Evolutionary conservation across 2,329 filamentous ascomycete species (phyloP).

Genomic region (Stagonosporopsis chrysanthemi): DNA sequence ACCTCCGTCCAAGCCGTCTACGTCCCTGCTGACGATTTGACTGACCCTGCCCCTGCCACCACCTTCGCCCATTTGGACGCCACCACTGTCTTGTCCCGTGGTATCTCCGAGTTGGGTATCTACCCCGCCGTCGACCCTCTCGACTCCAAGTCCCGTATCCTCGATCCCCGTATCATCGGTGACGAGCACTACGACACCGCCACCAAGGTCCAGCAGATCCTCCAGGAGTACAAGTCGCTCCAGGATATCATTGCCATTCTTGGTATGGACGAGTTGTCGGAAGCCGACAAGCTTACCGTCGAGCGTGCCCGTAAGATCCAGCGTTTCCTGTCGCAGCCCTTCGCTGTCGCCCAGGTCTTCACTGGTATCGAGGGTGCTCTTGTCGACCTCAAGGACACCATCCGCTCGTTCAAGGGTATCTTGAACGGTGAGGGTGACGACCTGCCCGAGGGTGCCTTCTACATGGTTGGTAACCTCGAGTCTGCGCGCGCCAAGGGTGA

Average conservation of each 20-base stretch:
- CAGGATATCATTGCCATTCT: constrained; percentile 99
- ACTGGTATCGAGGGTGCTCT: constrained; percentile 95
- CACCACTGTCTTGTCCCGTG: constrained; percentile 99
- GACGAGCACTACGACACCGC: constrained; percentile 97
- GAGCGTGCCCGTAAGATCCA: constrained; percentile 99
- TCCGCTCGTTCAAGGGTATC: constrained; percentile 96
- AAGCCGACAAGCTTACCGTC: constrained; percentile 99
- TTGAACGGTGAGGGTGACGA: constrained; percentile 93
- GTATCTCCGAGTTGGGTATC: constrained; percentile 99
- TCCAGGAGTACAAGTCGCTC: constrained; percentile 99
- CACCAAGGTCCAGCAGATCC: constrained; percentile 96
- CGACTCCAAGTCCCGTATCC: constrained; percentile 99
- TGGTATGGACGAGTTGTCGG: constrained; percentile 99
- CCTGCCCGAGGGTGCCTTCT: constrained; percentile 92
- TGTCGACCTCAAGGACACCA: constrained; percentile 98
- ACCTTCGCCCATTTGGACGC: constrained; percentile 99
- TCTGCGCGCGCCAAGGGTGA: constrained; percentile 96
- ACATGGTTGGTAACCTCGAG: constrained; percentile 98
- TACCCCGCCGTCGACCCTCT: constrained; percentile 99
- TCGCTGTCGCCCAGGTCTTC: constrained; percentile 88
- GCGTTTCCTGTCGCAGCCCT: constrained; percentile 99
- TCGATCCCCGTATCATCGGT: constrained; percentile 98
- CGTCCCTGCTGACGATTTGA: constrained; percentile 99
- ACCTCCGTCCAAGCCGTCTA: constrained; percentile 99
- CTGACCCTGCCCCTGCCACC: constrained; percentile 98